A percentile compares a stretch with the other conserved stretches of the same genome.
Conservation (phyloP, 2,329 filamentous ascomycete species). For the Fusarium neocosmosporiellum region DNA sequence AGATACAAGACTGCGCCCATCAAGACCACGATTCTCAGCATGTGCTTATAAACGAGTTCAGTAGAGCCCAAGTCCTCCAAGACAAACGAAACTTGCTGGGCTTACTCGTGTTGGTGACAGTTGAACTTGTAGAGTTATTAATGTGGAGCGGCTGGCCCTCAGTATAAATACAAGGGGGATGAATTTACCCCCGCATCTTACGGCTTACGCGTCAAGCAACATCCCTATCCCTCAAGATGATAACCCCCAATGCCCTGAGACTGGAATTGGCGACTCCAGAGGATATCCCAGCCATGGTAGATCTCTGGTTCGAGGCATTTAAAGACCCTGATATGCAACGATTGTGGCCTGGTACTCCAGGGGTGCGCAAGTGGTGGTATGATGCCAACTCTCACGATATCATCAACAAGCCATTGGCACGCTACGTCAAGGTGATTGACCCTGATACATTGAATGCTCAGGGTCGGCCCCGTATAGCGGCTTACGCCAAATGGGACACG, state of each 20-base stretch:
- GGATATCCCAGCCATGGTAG: constrained; percentile 18
- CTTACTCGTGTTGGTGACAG: background rate
- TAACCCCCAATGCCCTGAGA: background rate
- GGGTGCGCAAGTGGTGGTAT: constrained; percentile 33
- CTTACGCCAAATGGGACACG: constrained; percentile 35
- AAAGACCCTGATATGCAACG: constrained; percentile 18
- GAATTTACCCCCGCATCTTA: background rate
- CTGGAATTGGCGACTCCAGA: constrained; percentile 14
- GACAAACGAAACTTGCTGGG: background rate
- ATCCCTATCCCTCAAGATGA: background rate
- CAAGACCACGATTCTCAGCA: background rate
- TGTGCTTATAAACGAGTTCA: background rate
- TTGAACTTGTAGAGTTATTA: background rate
- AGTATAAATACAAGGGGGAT: background rate
- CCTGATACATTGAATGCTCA: constrained; percentile 6
- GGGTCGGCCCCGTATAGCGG: constrained; percentile 23
- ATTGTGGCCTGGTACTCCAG: constrained; percentile 33
- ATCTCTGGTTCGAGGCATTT: constrained; percentile 34
- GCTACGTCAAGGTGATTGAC: constrained; percentile 33
- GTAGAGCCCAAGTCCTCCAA: background rate
- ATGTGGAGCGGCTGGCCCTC: background rate
- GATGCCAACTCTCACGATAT: constrained; percentile 27
- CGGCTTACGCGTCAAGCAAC: background rate
- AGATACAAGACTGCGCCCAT: background rate
- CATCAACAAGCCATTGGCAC: constrained; percentile 28